Base-by-base conservation (phyloP, 768 basidiomycete species). In the Coprinopsis marcescibilis region DNA sequence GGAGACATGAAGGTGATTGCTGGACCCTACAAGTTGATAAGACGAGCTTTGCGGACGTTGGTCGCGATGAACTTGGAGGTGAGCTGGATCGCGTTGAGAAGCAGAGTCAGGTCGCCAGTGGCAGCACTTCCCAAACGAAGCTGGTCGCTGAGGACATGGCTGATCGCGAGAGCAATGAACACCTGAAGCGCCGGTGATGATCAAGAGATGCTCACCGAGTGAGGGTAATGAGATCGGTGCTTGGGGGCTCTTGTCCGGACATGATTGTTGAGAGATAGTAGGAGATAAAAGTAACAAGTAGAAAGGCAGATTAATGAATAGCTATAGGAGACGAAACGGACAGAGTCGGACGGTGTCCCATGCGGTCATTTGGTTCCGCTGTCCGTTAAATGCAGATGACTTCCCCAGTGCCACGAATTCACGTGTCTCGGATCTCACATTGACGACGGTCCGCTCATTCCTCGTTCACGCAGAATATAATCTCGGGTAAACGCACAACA, bases 1-100 rank as follows among this genome's bases (percentile, higher is more conserved):
- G 42, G 37, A 45, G 27, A 41, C n/a, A 20, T 42, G 29, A 15
- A 32, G 36, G 11, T 30, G 43, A 46, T 35, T 29, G 42, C 25
- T 15, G 37, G 33, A 38, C 71, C 89, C 60, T 57, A 95, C 89
- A 99, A 78, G 65, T 99, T 98, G 71, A 99, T 97, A 52, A 99
- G 75, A 40, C 95, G 81, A 21, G 96, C 96, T 68, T 91, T 90
- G 55, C 96, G 83, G 59, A 99, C 96, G 60, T 97, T 98, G 55
- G 91, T 94, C 2, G 94, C 90, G 62, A 98, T 97, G 75, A 97
- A 97, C 68, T 92, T 93, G 71, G 88, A 92, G 25, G 90, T 90
- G 53, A 92, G 82, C 64, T 96, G 92, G 64, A 99, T 97, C 38
- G 93, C 95, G 51, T 85, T 95, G 54, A 99, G 77, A 47, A 99